A percentile compares a stretch with the other conserved stretches of the same genome.
Conservation (phyloP, 257 asterid species). For the Solanum gracilifrons region DNA sequence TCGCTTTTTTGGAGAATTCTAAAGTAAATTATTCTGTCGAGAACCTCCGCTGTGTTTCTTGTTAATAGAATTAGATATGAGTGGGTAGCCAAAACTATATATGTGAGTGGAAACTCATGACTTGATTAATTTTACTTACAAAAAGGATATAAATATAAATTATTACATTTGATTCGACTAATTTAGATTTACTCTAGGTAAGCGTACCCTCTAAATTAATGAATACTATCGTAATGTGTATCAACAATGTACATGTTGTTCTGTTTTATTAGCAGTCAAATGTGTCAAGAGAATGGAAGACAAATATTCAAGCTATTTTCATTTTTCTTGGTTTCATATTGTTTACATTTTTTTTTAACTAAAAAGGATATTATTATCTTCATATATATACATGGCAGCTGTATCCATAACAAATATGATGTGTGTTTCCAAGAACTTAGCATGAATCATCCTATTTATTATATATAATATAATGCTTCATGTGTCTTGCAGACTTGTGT, state of each 20-base stretch:
- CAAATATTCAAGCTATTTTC: not conserved
- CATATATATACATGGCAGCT: constrained; percentile 17
- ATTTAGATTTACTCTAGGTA: not conserved
- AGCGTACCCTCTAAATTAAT: too few species aligned
- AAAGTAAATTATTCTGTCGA: not conserved
- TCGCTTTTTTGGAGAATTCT: not conserved
- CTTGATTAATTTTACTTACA: not conserved
- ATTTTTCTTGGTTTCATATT: not conserved
- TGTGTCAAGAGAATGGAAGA: not conserved
- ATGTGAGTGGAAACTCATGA: not conserved
- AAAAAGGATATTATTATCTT: not conserved
- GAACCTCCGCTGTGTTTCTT: not conserved
- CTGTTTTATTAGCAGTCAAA: not conserved
- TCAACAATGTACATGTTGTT: not conserved
- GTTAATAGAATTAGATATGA: not conserved
- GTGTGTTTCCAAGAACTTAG: constrained; percentile 2
- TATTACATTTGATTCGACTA: not conserved
- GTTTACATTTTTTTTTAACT: not conserved
- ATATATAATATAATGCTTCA: not conserved
- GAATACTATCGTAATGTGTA: not conserved
- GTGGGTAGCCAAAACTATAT: not conserved
- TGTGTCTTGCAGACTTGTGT: not conserved
- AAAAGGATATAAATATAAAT: too few species aligned
- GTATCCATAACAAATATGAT: not conserved
- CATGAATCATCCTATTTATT: not conserved